Conservation (phyloP, 257 asterid genomes). For the Primulina eburnea region DNA sequence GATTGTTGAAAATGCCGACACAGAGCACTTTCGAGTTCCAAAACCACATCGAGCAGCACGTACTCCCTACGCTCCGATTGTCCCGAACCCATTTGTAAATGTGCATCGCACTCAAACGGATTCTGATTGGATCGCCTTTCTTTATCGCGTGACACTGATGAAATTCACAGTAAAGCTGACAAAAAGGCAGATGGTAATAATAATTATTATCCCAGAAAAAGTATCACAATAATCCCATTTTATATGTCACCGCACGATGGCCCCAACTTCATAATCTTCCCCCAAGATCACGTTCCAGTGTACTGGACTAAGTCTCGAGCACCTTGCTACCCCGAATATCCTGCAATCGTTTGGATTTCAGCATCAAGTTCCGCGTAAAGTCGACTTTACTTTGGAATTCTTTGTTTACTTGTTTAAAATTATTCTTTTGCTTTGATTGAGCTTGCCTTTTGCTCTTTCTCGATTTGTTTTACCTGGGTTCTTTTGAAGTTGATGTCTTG, state of each 20-base stretch:
- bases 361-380: constrained; percentile 34
- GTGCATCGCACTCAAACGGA: constrained; percentile 51
- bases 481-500: constrained; percentile 27
- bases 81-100: constrained; percentile 30
- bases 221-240: constrained; percentile 13
- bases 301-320: constrained; percentile 32
- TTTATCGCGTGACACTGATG: constrained; percentile 41
- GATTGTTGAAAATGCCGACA: constrained; percentile 27
- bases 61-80: constrained; percentile 50
- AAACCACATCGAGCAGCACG: constrained; percentile 29
- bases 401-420: constrained; percentile 15
- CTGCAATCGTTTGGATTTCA: constrained; percentile 36
- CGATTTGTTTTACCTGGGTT: constrained; percentile 21
- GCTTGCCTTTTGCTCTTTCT: constrained; percentile 8
- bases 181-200: not conserved
- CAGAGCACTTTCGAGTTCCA: not conserved
- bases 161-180: constrained; percentile 14
- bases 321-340: constrained; percentile 32
- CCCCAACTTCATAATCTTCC: not conserved
- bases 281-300: constrained; percentile 36
- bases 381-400: constrained; percentile 35
- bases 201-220: not conserved
- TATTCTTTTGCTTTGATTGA: constrained; percentile 6
- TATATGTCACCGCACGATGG: not conserved
- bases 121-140: constrained; percentile 40